Evolutionary conservation across 169 alveolate genomes (phyloP).

Genomic region (Plasmodium gallinaceum): DNA sequence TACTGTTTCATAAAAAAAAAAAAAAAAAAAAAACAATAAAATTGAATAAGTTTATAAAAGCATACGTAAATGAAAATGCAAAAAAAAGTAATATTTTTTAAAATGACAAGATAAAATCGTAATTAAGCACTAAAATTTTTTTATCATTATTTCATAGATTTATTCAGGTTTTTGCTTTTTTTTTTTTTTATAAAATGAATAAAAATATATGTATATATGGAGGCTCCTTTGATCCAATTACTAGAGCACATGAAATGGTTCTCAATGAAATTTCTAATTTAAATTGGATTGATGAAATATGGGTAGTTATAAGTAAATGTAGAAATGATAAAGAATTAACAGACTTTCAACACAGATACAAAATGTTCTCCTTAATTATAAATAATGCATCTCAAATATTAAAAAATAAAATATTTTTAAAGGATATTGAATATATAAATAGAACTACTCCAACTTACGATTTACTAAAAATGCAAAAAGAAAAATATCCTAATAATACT

Average conservation of each 20-base stretch:
- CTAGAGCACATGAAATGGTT: conserved; percentile 72
- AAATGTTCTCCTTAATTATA: conserved; percentile 56
- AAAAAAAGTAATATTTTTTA: too few species aligned
- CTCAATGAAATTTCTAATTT: conserved; percentile 35
- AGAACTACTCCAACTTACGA: conserved; percentile 58
- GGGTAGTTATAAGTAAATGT: conserved; percentile 74
- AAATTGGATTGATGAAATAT: conserved; percentile 65
- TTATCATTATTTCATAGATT: not conserved
- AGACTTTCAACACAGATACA: conserved; percentile 47
- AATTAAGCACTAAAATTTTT: too few species aligned
- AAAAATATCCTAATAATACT: conserved; percentile 38
- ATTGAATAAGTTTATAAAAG: too few species aligned
- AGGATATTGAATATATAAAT: conserved; percentile 46
- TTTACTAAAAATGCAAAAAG: conserved; percentile 54
- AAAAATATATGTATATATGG: conserved; percentile 66
- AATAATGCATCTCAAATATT: conserved; percentile 26
- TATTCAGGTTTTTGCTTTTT: conserved; percentile 13
- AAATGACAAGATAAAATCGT: too few species aligned
- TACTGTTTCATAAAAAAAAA: too few species aligned
- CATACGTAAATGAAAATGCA: too few species aligned
- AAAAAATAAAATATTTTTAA: conserved; percentile 62
- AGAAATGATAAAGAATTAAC: conserved; percentile 41
- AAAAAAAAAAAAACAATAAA: too few species aligned
- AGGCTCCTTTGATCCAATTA: conserved; percentile 69
- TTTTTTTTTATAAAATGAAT: conserved; percentile 29